phyloP scores from a whole-genome alignment of 2,329 filamentous ascomycete species.

The Exophiala sp. region DNA sequence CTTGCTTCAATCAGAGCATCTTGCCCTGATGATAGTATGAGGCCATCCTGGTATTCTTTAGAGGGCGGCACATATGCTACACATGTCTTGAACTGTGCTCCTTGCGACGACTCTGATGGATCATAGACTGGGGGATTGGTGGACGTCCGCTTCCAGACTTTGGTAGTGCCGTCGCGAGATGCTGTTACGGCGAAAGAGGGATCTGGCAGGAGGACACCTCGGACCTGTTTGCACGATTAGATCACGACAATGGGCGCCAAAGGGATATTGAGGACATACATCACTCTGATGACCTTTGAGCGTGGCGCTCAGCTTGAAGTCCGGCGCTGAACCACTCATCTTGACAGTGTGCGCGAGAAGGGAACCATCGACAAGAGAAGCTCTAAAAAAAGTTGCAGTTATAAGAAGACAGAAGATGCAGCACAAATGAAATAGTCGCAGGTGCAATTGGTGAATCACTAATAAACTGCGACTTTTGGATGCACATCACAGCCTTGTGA shows the following conservation, averaged over 20 bases:
- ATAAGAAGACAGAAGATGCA: too few species aligned
- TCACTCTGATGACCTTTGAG: constrained; percentile 88
- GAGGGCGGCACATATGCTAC: constrained; percentile 72
- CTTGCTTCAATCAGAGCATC: constrained; percentile 92
- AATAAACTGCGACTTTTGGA: too few species aligned
- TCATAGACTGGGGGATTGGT: constrained; percentile 69
- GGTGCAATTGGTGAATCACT: too few species aligned
- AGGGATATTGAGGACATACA: constrained; percentile 50
- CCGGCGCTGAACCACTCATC: constrained; percentile 11
- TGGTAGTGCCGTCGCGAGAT: constrained; percentile 86
- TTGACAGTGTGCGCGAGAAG: not conserved
- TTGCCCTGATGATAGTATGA: constrained; percentile 83
- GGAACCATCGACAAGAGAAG: not conserved
- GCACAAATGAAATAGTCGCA: too few species aligned
- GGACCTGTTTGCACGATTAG: constrained; percentile 60
- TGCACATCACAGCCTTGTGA: too few species aligned
- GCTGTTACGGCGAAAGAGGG: constrained; percentile 73
- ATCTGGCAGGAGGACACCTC: constrained; percentile 74
- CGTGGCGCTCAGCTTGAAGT: constrained; percentile 78
- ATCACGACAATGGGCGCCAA: constrained; percentile 24
- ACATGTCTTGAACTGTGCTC: constrained; percentile 82
- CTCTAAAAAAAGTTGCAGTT: not conserved
- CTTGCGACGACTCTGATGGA: constrained; percentile 71
- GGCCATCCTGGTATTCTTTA: constrained; percentile 66
- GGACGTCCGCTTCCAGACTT: constrained; percentile 72